phyloP scores from a whole-genome alignment of 1,139 yeast genomes.

The Geotrichum macrosporum region DNA sequence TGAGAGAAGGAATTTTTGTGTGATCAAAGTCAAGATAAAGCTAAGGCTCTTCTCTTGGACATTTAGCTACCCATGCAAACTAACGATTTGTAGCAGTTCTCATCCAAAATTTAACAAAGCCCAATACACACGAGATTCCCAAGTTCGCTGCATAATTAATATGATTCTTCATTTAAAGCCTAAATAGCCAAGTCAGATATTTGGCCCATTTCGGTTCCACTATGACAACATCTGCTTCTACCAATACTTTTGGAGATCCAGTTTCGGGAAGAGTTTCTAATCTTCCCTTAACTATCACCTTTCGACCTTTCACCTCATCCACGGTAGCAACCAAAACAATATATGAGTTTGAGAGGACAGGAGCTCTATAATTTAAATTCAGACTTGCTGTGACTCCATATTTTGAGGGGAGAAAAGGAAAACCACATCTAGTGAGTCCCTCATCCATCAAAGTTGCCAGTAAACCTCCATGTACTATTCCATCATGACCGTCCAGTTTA shows the following conservation, averaged over 20 bases:
- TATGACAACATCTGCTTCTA: slow-evolving; percentile 28
- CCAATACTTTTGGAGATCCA: slow-evolving; percentile 23
- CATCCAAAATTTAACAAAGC: too few species aligned
- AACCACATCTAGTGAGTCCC: slow-evolving; percentile 20
- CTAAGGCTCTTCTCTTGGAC: too few species aligned
- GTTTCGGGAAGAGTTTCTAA: slow-evolving; percentile 10
- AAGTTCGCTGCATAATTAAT: too few species aligned
- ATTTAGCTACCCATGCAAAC: too few species aligned
- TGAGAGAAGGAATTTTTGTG: too few species aligned
- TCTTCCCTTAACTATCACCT: slow-evolving; percentile 15
- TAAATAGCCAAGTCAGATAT: slow-evolving; percentile 30
- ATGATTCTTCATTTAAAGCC: too few species aligned
- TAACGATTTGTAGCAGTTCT: too few species aligned
- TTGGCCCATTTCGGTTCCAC: slow-evolving; percentile 35
- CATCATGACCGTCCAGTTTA: slow-evolving; percentile 79
- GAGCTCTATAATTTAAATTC: slow-evolving; percentile 17
- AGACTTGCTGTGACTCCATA: slow-evolving; percentile 21
- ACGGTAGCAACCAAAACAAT: slow-evolving; percentile 10
- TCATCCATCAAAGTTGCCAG: slow-evolving; percentile 56
- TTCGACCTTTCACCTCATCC: slow-evolving; percentile 17
- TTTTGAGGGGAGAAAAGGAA: slow-evolving; percentile 20
- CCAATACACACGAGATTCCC: too few species aligned
- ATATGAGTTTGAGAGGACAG: slow-evolving; percentile 14
- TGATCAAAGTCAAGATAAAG: too few species aligned
- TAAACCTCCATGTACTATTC: slow-evolving; percentile 85